A percentile compares a stretch with the other conserved stretches of the same genome.
These are phyloP conservation scores for Apiospora marii DNA, from an alignment of 2,329 filamentous ascomycete species.

Conservation along the genomic window DNA sequence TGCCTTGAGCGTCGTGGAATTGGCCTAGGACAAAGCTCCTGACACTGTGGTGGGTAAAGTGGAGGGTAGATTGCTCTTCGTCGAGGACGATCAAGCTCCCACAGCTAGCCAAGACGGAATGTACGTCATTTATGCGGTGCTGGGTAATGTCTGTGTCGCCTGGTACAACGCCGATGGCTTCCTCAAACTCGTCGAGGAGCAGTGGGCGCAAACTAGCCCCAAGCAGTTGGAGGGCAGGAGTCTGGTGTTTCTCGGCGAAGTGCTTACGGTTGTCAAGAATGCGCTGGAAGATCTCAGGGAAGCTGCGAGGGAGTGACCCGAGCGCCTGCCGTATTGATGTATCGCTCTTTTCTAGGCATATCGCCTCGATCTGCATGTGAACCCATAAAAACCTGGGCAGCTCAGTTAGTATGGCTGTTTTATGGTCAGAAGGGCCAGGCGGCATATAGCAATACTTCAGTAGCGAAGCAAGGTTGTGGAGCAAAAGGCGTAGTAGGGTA, in stretches of 20 bases:
- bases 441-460: no score
- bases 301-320: slow-evolving; percentile 39
- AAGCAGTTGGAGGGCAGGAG: slow-evolving; percentile 43
- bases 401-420: no score
- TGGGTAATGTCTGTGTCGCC: slow-evolving; percentile 36
- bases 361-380: slow-evolving; percentile 34
- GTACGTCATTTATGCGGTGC: slow-evolving; percentile 38
- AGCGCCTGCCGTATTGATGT: slow-evolving; percentile 44
- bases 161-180: slow-evolving; percentile 47
- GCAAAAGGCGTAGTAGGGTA: no score
- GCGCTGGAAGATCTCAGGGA: slow-evolving; percentile 42
- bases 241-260: slow-evolving; percentile 35
- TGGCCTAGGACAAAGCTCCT: slow-evolving; percentile 42
- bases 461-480: no score
- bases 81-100: slow-evolving; percentile 45
- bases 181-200: slow-evolving; percentile 44
- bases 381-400: no score
- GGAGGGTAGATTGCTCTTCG: slow-evolving; percentile 43
- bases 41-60: slow-evolving; percentile 46
- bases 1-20: not conserved
- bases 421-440: no score
- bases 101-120: slow-evolving; percentile 39
- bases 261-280: slow-evolving; percentile 38
- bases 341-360: slow-evolving; percentile 40
- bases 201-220: slow-evolving; percentile 41